Conservation (phyloP, 208 protist species). For the Trypanosoma cruzi region DNA sequence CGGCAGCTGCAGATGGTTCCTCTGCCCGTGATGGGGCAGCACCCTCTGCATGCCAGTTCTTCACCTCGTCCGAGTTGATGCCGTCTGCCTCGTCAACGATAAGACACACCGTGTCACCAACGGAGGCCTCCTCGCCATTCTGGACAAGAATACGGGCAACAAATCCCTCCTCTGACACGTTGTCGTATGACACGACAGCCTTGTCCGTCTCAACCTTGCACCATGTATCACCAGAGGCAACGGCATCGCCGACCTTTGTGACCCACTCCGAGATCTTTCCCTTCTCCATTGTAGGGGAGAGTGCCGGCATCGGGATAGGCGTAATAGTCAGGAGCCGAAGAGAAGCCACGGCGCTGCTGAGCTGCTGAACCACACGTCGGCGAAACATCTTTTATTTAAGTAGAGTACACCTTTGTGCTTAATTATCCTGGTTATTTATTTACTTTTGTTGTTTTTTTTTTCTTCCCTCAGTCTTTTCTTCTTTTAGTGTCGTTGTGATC, state of each 20-base stretch:
- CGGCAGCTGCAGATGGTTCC: constrained; percentile 30
- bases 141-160: constrained; percentile 94
- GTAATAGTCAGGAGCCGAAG: constrained; percentile 79
- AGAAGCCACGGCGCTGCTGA: constrained; percentile 39
- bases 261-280: constrained; percentile 93
- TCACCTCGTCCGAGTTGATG: constrained; percentile 89
- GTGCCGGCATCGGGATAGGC: constrained; percentile 94
- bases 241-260: constrained; percentile 87
- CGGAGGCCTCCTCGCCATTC: constrained; percentile 69
- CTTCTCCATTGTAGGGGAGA: constrained; percentile 97
- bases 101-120: constrained; percentile 87
- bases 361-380: constrained; percentile 44
- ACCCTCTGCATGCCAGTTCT: constrained; percentile 77
- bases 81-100: constrained; percentile 91
- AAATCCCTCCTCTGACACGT: constrained; percentile 93
- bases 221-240: constrained; percentile 91
- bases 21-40: constrained; percentile 29
- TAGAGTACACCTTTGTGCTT: background rate
- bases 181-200: constrained; percentile 96
- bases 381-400: constrained; percentile 66
- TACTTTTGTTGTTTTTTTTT: constrained; percentile 2
- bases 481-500: too few relatives aligned
- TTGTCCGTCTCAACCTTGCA: constrained; percentile 97
- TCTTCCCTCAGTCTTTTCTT: background rate
- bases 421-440: background rate